phyloP scores from a whole-genome alignment of 768 basidiomycete species.

The Chiua virens region DNA sequence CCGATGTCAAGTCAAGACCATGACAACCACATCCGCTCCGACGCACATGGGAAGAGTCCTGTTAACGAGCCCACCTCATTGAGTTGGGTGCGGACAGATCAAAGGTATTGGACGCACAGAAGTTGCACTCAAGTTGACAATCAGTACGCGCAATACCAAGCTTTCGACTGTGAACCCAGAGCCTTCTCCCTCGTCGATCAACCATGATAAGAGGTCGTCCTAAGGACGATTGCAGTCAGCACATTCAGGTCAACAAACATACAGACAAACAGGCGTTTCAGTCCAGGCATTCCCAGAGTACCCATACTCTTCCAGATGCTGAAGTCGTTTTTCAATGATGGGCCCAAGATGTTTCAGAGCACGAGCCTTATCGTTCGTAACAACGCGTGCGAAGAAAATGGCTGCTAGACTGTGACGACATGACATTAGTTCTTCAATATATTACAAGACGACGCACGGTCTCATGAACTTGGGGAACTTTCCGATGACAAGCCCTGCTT shows the following conservation, averaged over 20 bases:
- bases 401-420: constrained; percentile 18
- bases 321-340: constrained; percentile 30
- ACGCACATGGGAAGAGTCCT: too few relatives aligned
- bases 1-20: background rate
- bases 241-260: background rate
- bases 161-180: background rate
- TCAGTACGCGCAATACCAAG: background rate
- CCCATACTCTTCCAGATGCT: constrained; percentile 22
- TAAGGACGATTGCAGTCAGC: background rate
- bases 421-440: too few relatives aligned
- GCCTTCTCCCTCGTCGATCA: constrained; percentile 16
- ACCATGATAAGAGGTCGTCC: constrained; percentile 35
- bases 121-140: background rate
- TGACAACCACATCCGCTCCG: too few relatives aligned
- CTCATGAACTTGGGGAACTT: constrained; percentile 34
- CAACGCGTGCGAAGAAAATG: constrained; percentile 7
- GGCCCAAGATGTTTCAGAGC: constrained; percentile 19
- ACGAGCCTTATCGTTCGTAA: constrained; percentile 1
- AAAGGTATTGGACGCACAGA: background rate
- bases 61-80: too few relatives aligned
- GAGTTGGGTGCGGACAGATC: too few relatives aligned
- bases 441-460: constrained; percentile 23
- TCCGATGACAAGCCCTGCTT: constrained; percentile 16
- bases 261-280: constrained; percentile 36
- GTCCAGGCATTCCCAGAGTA: constrained; percentile 26